phyloP scores from a whole-genome alignment of 768 basidiomycete species.

The Mycena floridula region DNA sequence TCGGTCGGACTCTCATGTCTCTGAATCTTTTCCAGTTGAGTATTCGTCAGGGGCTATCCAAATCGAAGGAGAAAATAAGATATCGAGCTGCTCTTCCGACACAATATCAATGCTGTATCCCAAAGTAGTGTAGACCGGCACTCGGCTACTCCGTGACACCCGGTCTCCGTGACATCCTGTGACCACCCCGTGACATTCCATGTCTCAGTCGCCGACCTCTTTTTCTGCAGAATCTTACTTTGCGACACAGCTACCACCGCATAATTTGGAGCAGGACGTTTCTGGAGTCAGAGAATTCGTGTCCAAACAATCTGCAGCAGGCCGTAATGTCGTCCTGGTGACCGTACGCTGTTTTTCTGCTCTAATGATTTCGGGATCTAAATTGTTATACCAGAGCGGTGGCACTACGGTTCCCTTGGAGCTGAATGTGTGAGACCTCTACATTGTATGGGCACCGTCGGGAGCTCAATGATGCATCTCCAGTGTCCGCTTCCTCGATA shows the following conservation, averaged over 20 bases:
- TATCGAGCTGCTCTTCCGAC: no score
- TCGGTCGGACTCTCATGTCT: no score
- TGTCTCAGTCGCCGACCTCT: constrained; percentile 30
- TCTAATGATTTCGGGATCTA: constrained; percentile 8
- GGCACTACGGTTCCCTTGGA: constrained; percentile 97
- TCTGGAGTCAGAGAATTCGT: constrained; percentile 64
- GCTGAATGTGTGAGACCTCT: constrained; percentile 81
- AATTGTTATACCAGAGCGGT: constrained; percentile 62
- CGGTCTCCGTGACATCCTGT: no score
- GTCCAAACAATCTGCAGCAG: constrained; percentile 51
- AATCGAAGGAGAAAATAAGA: no score
- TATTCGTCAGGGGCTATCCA: no score
- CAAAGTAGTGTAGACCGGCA: no score
- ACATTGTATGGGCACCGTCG: constrained; percentile 10
- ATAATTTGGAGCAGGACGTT: constrained; percentile 64
- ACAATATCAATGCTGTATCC: no score
- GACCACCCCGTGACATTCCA: no score
- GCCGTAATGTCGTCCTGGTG: constrained; percentile 83
- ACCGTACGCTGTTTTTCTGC: constrained; percentile 54
- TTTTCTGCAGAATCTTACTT: constrained; percentile 93
- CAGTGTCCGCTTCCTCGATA: constrained; percentile 97
- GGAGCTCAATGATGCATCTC: constrained; percentile 1
- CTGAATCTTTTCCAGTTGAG: no score
- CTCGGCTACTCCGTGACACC: no score
- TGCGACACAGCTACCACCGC: constrained; percentile 76